Conservation (phyloP, 2,329 filamentous ascomycete genomes). For the Exophiala bonariae region DNA sequence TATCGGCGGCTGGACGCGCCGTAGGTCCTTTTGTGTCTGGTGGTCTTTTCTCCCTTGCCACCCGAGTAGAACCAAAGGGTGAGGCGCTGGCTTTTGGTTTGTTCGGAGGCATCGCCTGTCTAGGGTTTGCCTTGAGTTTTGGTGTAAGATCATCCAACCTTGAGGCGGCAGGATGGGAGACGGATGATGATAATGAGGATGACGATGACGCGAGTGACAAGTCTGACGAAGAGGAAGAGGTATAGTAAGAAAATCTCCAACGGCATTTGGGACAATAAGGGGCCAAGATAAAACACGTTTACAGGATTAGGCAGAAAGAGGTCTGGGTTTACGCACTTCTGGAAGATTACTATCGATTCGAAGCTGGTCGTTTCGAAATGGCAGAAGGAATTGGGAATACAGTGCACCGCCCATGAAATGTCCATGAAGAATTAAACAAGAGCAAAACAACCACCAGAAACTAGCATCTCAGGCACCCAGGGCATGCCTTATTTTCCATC, state of each 20-base stretch:
- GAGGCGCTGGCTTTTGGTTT: conserved; percentile 83
- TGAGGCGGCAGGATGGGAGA: conserved; percentile 58
- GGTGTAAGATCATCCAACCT: conserved; percentile 67
- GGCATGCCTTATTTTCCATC: no score
- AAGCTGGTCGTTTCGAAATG: no score
- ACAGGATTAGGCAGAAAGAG: no score
- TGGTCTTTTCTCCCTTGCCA: conserved; percentile 77
- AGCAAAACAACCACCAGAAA: no score
- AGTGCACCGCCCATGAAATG: no score
- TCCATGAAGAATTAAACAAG: no score
- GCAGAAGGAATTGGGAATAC: no score
- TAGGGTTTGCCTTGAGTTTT: conserved; percentile 78
- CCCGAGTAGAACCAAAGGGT: conserved; percentile 72
- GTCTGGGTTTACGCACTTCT: no score
- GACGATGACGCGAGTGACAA: conserved; percentile 41
- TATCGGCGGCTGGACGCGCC: conserved; percentile 86
- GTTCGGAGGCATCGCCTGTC: conserved; percentile 78
- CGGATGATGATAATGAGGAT: conserved; percentile 39
- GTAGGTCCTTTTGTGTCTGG: conserved; percentile 87
- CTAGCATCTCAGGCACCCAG: no score
- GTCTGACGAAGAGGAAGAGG: conserved; percentile 46
- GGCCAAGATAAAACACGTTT: no score
- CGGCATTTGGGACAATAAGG: no score
- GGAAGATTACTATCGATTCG: no score
- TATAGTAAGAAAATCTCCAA: conserved; percentile 2